Evolutionary conservation across 257 asterid species (phyloP).

Genomic region (Jacaranda copaia): DNA sequence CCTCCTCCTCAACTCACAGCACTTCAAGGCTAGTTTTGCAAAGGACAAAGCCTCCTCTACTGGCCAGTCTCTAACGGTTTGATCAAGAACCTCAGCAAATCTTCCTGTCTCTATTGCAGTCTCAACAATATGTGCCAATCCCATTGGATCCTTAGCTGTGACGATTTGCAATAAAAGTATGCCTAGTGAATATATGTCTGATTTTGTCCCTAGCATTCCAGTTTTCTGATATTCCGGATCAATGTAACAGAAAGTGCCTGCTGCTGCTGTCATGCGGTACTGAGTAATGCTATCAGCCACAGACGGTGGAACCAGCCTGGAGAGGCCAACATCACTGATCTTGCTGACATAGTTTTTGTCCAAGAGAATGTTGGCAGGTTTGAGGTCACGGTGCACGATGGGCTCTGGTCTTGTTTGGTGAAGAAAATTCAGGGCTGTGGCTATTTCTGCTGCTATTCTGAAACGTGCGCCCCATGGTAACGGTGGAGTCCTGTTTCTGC

Average conservation of each 20-base stretch:
- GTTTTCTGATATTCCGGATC: conserved; percentile 95
- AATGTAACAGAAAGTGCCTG: conserved; percentile 92
- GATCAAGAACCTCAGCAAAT: conserved; percentile 65
- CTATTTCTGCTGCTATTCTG: conserved; percentile 56
- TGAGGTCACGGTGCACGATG: conserved; percentile 62
- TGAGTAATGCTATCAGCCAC: conserved; percentile 53
- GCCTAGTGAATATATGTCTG: conserved; percentile 80
- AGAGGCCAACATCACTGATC: conserved; percentile 82
- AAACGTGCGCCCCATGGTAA: conserved; percentile 57
- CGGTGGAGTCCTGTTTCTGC: conserved; percentile 44
- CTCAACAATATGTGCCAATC: conserved; percentile 61
- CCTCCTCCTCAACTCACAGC: conserved; percentile 81
- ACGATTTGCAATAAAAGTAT: conserved; percentile 68
- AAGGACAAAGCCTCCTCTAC: conserved; percentile 63
- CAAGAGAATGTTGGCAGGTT: conserved; percentile 72
- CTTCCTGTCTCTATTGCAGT: conserved; percentile 63
- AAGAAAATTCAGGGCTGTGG: conserved; percentile 56
- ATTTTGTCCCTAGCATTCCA: conserved; percentile 79
- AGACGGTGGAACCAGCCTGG: conserved; percentile 73
- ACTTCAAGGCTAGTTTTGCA: conserved; percentile 68
- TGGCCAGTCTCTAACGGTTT: conserved; percentile 75
- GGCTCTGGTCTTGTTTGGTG: conserved; percentile 59
- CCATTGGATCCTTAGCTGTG: conserved; percentile 81
- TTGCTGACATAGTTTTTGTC: conserved; percentile 78
- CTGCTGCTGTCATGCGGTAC: conserved; percentile 80